Percentiles rank a stretch among this genome's conserved stretches.
Conservation (phyloP, 148 eudicot genomes). For the Polygonum aviculare region DNA sequence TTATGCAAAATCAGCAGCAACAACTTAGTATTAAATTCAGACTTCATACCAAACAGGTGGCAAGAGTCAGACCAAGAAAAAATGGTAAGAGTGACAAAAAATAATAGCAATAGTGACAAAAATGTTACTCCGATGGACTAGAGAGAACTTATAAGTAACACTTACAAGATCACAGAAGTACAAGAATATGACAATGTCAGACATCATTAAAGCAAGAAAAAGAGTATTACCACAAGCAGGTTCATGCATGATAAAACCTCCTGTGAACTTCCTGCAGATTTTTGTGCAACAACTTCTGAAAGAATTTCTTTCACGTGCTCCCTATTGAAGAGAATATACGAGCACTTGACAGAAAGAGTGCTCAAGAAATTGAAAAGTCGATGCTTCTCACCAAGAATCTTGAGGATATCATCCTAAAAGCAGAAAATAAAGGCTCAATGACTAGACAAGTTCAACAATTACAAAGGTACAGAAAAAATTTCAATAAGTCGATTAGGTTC, state of each 20-base stretch:
- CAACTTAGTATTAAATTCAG: background rate
- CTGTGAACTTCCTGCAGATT: constrained; percentile 47
- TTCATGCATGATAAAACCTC: constrained; percentile 68
- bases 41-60: background rate
- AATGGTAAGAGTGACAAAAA: background rate
- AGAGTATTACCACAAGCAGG: constrained; percentile 75
- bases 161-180: background rate
- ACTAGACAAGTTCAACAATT: background rate
- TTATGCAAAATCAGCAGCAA: background rate
- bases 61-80: background rate
- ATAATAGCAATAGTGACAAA: background rate
- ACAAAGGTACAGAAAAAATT: background rate
- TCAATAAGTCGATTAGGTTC: background rate
- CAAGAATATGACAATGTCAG: background rate
- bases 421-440: background rate
- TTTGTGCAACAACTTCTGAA: constrained; percentile 45
- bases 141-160: background rate
- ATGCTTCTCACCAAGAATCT: constrained; percentile 74
- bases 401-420: constrained; percentile 66
- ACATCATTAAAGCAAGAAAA: constrained; percentile 7
- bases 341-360: constrained; percentile 75
- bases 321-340: constrained; percentile 80
- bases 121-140: background rate
- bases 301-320: constrained; percentile 86
- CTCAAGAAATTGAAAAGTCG: constrained; percentile 70